A percentile compares a stretch with the other conserved stretches of the same genome.
These are phyloP conservation scores for Gamsiella multidivaricata DNA, from an alignment of 192 early-diverging fungal species.

Conservation along the genomic window DNA sequence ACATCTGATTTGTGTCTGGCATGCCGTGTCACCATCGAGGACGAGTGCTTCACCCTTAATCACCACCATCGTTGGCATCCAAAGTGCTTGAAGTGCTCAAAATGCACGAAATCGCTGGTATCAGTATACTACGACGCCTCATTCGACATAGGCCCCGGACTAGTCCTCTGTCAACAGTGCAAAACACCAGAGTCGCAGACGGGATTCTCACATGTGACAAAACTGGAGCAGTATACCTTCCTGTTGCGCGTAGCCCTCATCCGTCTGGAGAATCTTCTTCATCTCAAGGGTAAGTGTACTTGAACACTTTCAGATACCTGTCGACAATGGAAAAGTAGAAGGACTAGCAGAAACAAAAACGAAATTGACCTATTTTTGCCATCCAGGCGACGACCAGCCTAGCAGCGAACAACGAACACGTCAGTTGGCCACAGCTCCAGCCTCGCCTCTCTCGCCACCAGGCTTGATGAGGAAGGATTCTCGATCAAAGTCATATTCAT, in stretches of 20 bases:
- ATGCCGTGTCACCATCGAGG: conserved; percentile 86
- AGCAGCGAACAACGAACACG: conserved; percentile 31
- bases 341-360: neutral
- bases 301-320: neutral
- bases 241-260: conserved; percentile 84
- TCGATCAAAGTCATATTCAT: conserved; percentile 59
- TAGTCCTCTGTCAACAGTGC: conserved; percentile 67
- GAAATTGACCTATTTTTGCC: neutral
- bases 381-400: conserved; percentile 36
- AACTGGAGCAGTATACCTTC: conserved; percentile 93
- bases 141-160: conserved; percentile 56
- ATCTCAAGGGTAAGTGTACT: conserved; percentile 54
- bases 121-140: conserved; percentile 63
- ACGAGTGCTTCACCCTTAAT: conserved; percentile 82
- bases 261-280: conserved; percentile 82
- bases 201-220: conserved; percentile 79
- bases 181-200: conserved; percentile 54
- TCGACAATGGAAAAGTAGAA: too few species aligned
- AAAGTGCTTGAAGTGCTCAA: conserved; percentile 84
- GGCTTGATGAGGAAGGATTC: conserved; percentile 56
- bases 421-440: conserved; percentile 25
- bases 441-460: conserved; percentile 34
- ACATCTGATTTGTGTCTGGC: conserved; percentile 83
- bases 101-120: conserved; percentile 61
- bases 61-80: conserved; percentile 83